Percentiles rank a stretch among this genome's conserved stretches.
Conservation (phyloP, 192 early-diverging fungal genomes). For the Kickxella alabastrina region DNA sequence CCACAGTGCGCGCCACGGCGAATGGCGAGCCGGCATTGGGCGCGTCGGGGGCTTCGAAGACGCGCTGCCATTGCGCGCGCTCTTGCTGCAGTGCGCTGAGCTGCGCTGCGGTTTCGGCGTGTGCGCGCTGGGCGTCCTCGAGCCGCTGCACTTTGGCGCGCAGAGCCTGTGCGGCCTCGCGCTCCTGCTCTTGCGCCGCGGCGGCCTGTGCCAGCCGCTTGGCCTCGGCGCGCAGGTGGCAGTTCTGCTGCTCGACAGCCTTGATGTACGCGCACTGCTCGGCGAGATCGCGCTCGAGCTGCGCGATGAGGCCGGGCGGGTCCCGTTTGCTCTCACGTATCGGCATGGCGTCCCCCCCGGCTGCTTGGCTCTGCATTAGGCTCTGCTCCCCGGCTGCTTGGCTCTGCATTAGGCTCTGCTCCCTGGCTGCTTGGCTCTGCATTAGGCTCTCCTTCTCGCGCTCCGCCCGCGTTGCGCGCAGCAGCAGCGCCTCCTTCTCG, state of each 20-base stretch:
- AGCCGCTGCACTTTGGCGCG: slow-evolving; percentile 58
- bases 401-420: background rate
- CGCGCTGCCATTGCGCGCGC: slow-evolving; percentile 44
- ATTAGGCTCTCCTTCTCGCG: too few relatives aligned
- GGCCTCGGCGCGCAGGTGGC: slow-evolving; percentile 52
- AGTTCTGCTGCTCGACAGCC: slow-evolving; percentile 52
- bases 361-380: too few relatives aligned
- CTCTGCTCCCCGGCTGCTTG: too few relatives aligned
- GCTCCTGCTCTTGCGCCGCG: slow-evolving; percentile 52
- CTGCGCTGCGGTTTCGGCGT: slow-evolving; percentile 39
- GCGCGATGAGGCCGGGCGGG: slow-evolving; percentile 21
- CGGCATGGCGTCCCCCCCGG: slow-evolving; percentile 16
- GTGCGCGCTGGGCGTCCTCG: slow-evolving; percentile 36
- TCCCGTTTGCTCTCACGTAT: slow-evolving; percentile 3
- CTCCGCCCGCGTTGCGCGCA: slow-evolving; percentile 24
- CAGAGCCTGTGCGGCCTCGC: slow-evolving; percentile 24
- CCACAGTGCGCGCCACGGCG: slow-evolving; percentile 22
- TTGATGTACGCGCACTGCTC: slow-evolving; percentile 57
- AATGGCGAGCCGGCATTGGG: slow-evolving; percentile 15
- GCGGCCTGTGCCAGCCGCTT: slow-evolving; percentile 46
- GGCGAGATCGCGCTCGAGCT: slow-evolving; percentile 45
- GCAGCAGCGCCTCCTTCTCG: slow-evolving; percentile 7
- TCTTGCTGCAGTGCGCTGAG: slow-evolving; percentile 41
- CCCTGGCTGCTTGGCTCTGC: too few relatives aligned
- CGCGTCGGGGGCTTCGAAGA: slow-evolving; percentile 16